These are phyloP conservation scores for Penicillium sp. DNA, from an alignment of 2,329 filamentous ascomycete species.

Conservation along the genomic window DNA sequence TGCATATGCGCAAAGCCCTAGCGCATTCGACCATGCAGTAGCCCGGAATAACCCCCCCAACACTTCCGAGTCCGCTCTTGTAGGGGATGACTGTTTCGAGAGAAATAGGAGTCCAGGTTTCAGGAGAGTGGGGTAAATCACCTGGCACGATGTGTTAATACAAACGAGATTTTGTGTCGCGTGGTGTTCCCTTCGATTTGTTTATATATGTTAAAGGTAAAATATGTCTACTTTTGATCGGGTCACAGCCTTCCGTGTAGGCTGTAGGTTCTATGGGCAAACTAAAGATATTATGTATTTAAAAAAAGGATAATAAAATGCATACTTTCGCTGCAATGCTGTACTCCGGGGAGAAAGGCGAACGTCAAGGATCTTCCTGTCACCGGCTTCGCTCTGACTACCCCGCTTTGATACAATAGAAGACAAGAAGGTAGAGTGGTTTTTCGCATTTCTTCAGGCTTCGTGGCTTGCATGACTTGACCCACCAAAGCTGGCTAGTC, in stretches of 20 bases:
- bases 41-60: not conserved
- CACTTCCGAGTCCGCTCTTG: slow-evolving; percentile 1
- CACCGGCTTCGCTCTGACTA: not conserved
- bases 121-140: not conserved
- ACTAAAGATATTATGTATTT: no score
- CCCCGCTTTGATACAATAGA: slow-evolving; percentile 1
- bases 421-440: not conserved
- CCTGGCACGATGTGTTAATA: not conserved
- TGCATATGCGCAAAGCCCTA: not conserved
- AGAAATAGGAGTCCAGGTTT: slow-evolving; percentile 9
- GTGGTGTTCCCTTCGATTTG: not conserved
- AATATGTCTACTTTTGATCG: not conserved
- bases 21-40: slow-evolving; percentile 5
- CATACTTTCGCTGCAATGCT: not conserved
- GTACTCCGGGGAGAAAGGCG: not conserved
- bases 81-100: slow-evolving; percentile 3
- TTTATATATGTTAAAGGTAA: not conserved
- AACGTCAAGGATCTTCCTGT: not conserved
- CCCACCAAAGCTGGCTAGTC: not conserved
- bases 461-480: not conserved
- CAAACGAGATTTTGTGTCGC: slow-evolving; percentile 2
- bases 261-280: not conserved
- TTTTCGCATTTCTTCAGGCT: not conserved
- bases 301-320: not conserved
- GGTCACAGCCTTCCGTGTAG: not conserved